Evolutionary conservation across 306 rosid genomes (phyloP), one percentile per base, ranked within the genome.

Genomic region (Medicago lupulina): DNA sequence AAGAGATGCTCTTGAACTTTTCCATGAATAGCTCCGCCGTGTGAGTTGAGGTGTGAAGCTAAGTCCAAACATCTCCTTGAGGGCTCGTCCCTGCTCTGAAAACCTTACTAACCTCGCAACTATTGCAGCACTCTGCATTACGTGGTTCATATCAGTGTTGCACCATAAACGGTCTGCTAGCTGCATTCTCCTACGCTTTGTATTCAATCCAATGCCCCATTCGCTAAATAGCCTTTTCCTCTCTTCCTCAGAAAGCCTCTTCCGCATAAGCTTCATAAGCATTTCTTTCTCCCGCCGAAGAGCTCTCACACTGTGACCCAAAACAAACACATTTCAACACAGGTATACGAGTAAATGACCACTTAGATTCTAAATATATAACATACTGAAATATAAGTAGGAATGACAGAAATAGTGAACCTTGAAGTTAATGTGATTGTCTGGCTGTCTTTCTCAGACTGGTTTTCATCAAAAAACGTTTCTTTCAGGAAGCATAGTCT

Each of bases 11-110:
- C 67, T 76, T 77, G 85, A 87, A 81, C 69, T 90, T 85, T 60
- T 89, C 98, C 98, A 95, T 66, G 85, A 81, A 67, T 63, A 85
- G 79, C 92, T 88, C 7, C 97, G 78, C 57, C 64, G 84, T 6
- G 87, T 28, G 55, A 77, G 83, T 9, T 87, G 82, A 23, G 93
- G 91, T 10, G 96, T 81, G 79, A 88, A 95, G 84, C 97, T 95
- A 40, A 95, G 93, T 17, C 99, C 99, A 76, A 92, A 92, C 96
- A 92, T 95, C 86, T 89, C 99, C 88, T 89, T 95, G 9, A 92
- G 86, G 58, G 90, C 91, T 66, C 82, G 86, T 12, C 97, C 99
- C 75, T 84, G 87, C 81, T 95, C 98, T 13, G 86, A 78, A 50
- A 92, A 88, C 82, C 89, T 88, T 21, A 95, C 93, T 73, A 95